Evolutionary conservation across 805 yeast genomes (phyloP).

Genomic region (Wickerhamiella alocasiicola): DNA sequence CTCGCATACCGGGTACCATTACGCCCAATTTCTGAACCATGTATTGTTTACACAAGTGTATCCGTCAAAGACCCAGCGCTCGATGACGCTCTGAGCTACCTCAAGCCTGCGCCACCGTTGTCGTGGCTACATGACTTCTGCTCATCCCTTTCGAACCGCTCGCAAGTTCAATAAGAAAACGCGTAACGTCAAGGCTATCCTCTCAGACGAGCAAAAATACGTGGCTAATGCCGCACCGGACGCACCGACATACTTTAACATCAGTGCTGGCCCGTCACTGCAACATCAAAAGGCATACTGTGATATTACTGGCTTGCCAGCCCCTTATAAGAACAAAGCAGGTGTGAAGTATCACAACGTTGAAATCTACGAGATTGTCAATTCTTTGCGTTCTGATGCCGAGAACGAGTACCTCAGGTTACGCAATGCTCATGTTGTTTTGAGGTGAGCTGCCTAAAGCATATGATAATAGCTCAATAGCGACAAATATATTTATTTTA

Average conservation of each 20-base stretch:
- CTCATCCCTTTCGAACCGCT: slow-evolving; percentile 41
- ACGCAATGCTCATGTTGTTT: slow-evolving; percentile 76
- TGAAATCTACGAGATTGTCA: slow-evolving; percentile 67
- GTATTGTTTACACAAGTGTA: too few relatives aligned
- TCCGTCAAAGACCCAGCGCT: too few relatives aligned
- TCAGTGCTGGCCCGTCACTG: slow-evolving; percentile 79
- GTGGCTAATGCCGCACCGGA: slow-evolving; percentile 32
- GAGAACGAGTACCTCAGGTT: slow-evolving; percentile 86
- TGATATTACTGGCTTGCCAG: slow-evolving; percentile 83
- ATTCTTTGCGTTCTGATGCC: slow-evolving; percentile 74
- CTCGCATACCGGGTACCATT: too few relatives aligned
- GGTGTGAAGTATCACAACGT: slow-evolving; percentile 68
- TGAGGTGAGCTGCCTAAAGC: too few relatives aligned
- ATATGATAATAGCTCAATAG: too few relatives aligned
- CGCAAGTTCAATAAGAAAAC: slow-evolving; percentile 48
- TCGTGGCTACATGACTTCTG: not conserved
- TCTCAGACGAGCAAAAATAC: slow-evolving; percentile 68
- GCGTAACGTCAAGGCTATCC: slow-evolving; percentile 60
- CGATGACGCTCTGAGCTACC: too few relatives aligned
- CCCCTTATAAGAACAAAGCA: slow-evolving; percentile 60
- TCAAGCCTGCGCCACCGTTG: too few relatives aligned
- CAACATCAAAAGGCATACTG: slow-evolving; percentile 75
- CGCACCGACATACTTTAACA: slow-evolving; percentile 50
- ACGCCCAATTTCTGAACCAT: too few relatives aligned
- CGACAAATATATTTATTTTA: too few relatives aligned